Percentiles rank a stretch among this genome's conserved stretches.
phyloP scores from a whole-genome alignment of 306 rosid species.

The Cajanus cajan region DNA sequence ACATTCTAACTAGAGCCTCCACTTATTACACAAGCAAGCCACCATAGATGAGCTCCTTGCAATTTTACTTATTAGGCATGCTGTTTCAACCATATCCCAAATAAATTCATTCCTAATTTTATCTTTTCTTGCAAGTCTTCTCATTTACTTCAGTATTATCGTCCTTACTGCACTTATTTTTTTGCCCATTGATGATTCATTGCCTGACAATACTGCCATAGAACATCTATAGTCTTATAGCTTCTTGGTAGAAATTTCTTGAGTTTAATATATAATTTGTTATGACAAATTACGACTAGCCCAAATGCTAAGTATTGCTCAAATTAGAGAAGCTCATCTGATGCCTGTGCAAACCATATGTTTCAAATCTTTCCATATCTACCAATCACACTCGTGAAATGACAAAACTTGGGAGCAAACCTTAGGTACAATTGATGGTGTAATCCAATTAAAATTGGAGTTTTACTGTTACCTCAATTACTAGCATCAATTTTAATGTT shows the following conservation, averaged over 20 bases:
- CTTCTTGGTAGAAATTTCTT: background rate
- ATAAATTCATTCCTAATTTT: background rate
- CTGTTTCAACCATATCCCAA: background rate
- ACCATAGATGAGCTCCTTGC: background rate
- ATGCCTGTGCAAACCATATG: background rate
- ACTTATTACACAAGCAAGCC: background rate
- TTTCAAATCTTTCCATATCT: slow-evolving; percentile 1
- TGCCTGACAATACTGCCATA: background rate
- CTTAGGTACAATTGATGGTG: background rate
- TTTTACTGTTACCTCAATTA: background rate
- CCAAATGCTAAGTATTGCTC: background rate
- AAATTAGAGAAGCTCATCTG: background rate
- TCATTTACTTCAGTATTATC: background rate
- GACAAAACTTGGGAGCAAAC: background rate
- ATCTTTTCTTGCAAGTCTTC: background rate
- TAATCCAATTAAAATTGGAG: background rate
- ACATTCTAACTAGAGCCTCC: background rate
- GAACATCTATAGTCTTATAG: background rate
- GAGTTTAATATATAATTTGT: background rate
- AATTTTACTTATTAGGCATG: background rate
- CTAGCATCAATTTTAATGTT: background rate
- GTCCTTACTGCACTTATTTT: background rate
- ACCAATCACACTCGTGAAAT: background rate
- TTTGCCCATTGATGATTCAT: background rate
- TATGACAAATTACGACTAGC: background rate